Conservation (phyloP, 1,139 yeast genomes). For the Nakaseomyces sp. region DNA sequence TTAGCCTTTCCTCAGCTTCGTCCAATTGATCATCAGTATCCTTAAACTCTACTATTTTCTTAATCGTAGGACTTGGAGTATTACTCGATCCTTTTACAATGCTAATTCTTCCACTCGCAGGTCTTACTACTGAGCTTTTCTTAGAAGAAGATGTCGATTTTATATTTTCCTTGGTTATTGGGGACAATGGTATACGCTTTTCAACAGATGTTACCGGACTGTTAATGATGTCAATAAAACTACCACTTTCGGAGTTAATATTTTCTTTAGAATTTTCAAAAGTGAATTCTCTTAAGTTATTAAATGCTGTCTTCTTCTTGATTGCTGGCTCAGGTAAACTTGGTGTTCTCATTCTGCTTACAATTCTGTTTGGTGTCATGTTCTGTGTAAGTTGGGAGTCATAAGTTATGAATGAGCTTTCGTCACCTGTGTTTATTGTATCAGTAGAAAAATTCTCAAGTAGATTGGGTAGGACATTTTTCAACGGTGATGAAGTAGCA, state of each 20-base stretch:
- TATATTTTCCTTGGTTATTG: neutral
- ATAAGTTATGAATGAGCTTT: constrained; percentile 14
- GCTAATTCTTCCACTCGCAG: constrained; percentile 31
- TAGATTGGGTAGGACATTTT: constrained; percentile 13
- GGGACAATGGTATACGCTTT: neutral
- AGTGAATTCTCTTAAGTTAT: constrained; percentile 18
- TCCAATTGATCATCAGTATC: neutral
- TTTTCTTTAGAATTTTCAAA: constrained; percentile 12
- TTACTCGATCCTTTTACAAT: constrained; percentile 16
- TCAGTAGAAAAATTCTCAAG: constrained; percentile 5
- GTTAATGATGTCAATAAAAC: neutral
- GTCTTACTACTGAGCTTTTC: constrained; percentile 16
- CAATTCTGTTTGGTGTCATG: neutral
- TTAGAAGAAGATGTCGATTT: neutral
- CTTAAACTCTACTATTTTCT: constrained; percentile 6
- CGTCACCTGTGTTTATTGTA: constrained; percentile 8
- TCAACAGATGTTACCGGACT: constrained; percentile 1
- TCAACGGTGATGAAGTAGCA: constrained; percentile 10
- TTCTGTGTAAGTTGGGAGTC: constrained; percentile 13
- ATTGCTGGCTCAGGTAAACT: constrained; percentile 5
- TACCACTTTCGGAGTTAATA: neutral
- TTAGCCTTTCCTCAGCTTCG: constrained; percentile 5
- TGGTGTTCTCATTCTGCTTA: neutral
- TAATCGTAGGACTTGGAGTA: constrained; percentile 7
- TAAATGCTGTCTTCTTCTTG: constrained; percentile 12